A percentile compares a stretch with the other conserved stretches of the same genome.
Conservation (phyloP, 768 basidiomycete genomes). For the Tricholoma terreum region DNA sequence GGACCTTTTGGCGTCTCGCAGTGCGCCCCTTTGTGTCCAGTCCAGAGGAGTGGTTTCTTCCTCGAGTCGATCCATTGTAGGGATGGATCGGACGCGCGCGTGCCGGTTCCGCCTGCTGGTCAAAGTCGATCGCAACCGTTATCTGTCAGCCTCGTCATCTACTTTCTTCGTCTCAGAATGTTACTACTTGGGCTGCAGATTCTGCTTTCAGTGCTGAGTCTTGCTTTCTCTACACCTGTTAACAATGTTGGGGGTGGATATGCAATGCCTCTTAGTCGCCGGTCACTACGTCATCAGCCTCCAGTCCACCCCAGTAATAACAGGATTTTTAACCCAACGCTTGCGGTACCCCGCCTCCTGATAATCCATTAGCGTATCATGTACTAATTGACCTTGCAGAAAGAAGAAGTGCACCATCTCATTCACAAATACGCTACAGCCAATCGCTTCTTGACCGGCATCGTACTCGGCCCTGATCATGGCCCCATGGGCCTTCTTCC, state of each 20-base stretch:
- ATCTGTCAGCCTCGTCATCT: neutral
- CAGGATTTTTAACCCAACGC: neutral
- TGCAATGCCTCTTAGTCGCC: neutral
- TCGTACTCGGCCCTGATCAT: slow-evolving; percentile 1
- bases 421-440: slow-evolving; percentile 5
- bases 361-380: neutral
- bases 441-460: neutral
- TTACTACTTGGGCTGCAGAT: neutral
- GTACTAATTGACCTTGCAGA: neutral
- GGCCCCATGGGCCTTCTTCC: neutral
- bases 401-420: slow-evolving; percentile 1
- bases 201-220: neutral
- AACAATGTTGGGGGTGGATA: neutral
- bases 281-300: neutral
- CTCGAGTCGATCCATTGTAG: neutral
- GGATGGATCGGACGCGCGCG: neutral
- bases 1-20: neutral
- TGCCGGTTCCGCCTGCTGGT: too few relatives aligned
- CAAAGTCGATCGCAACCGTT: too few relatives aligned
- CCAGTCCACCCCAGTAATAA: neutral
- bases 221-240: neutral
- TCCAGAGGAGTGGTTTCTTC: neutral
- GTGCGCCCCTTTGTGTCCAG: too few relatives aligned
- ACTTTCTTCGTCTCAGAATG: neutral
- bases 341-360: neutral